Evolutionary conservation across 1,139 yeast genomes (phyloP), one percentile per base, ranked within the genome.

Genomic region (Yamadazyma diddensiae): DNA sequence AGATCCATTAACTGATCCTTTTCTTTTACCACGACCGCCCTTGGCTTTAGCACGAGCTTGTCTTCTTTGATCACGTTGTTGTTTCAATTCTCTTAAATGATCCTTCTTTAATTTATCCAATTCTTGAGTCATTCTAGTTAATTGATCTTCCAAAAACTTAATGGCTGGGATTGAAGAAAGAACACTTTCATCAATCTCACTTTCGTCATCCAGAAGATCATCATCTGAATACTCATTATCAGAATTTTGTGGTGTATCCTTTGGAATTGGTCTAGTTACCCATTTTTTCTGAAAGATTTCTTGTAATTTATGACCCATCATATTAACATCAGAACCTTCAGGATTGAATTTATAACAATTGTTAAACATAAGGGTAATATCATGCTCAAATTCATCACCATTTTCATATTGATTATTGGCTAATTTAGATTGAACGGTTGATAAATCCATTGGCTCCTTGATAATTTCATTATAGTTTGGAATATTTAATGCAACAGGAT

Each of bases 271-370:
- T 59, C 82, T 77, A 45, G 86, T 90, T 11, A 78, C 73, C 97
- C 97, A 92, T 56, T 81, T 83, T 53, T 83, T 81, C 50, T 87
- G 86, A 54, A 92, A 92, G 6, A 85, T 74, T 17, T 79, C 79
- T 57, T 92, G 97, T 39, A 92, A 66, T 47, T 87, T 76, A 53
- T 86, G 95, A 16, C 98, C 98, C 95, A 92, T 85, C 73, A 78
- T 75, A 57, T 90, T 87, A 24, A 94, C 98, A 29, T 94, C 95
- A 8, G 95, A 81, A 6, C 96, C 95, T 49, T 86, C 95, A 1
- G 98, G 97, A 57, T 92, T 94, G 64, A 92, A 92, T 15, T 73
- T 70, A 59, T 86, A 92, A 62, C 98, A 92, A 62, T 92, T 92
- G 40, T 75, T 68, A 63, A 92, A 88, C 44, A 92, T 85, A 38